phyloP scores from a whole-genome alignment of 768 basidiomycete species.

The Dentipellis fragilis region DNA sequence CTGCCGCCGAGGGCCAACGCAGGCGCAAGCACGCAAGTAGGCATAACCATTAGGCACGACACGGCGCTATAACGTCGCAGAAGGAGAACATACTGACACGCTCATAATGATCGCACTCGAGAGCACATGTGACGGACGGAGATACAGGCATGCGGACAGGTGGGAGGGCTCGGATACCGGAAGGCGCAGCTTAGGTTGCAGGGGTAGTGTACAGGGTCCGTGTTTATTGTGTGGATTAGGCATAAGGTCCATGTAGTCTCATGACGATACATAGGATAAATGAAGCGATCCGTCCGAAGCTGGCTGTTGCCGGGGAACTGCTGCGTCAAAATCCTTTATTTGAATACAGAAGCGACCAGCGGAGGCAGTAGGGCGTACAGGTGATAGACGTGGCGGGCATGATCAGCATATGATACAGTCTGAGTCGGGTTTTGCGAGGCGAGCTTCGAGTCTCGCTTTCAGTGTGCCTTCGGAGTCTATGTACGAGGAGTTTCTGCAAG shows the following conservation, averaged over 20 bases:
- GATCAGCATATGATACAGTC: conserved; percentile 12
- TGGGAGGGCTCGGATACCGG: too few species aligned
- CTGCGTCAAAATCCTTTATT: too few species aligned
- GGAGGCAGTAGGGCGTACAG: neutral
- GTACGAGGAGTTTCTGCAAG: conserved; percentile 1
- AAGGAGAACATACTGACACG: too few species aligned
- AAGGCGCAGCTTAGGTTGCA: neutral
- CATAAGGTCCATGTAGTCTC: neutral
- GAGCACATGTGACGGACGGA: neutral
- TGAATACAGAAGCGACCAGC: too few species aligned
- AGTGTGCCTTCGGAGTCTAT: conserved; percentile 9
- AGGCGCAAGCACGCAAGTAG: neutral
- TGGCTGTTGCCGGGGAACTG: too few species aligned
- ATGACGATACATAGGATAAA: too few species aligned
- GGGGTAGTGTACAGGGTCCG: neutral
- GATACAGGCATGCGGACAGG: too few species aligned
- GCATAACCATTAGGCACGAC: too few species aligned
- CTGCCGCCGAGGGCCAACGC: neutral
- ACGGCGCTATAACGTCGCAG: too few species aligned
- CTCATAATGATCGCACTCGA: too few species aligned
- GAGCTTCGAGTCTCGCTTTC: conserved; percentile 11
- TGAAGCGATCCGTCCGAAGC: too few species aligned
- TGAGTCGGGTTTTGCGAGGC: conserved; percentile 4
- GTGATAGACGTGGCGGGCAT: neutral
- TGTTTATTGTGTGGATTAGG: neutral